Evolutionary conservation across 306 rosid genomes (phyloP).

Genomic region (Urtica urens): DNA sequence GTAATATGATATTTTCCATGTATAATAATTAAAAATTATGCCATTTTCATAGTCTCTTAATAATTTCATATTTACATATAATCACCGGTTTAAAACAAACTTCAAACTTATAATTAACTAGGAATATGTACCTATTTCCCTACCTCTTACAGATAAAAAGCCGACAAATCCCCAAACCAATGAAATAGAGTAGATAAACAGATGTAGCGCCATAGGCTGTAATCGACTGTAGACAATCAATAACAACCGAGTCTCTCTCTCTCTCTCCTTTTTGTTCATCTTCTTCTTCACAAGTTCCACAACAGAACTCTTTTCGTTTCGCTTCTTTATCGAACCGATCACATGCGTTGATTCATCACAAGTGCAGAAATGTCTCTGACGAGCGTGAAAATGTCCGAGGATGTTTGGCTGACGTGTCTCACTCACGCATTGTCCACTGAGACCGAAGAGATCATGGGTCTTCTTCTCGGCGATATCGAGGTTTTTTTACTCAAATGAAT

Average conservation of each 20-base stretch:
- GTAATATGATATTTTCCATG: too few species aligned
- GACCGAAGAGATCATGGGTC: constrained; percentile 99
- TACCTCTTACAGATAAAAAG: too few species aligned
- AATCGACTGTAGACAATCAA: neutral
- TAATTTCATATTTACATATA: too few species aligned
- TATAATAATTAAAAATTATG: too few species aligned
- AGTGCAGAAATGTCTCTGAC: constrained; percentile 65
- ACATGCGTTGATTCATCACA: too few species aligned
- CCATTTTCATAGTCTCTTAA: too few species aligned
- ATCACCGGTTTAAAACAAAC: too few species aligned
- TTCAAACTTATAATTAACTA: too few species aligned
- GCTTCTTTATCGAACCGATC: too few species aligned
- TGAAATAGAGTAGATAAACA: neutral
- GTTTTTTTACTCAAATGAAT: constrained; percentile 14
- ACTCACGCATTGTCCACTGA: constrained; percentile 96
- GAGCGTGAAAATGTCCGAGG: constrained; percentile 81
- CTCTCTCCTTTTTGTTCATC: neutral
- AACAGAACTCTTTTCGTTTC: too few species aligned
- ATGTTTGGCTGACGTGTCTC: constrained; percentile 84
- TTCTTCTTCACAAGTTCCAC: neutral
- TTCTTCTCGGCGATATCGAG: constrained; percentile 91
- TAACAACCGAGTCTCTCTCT: neutral
- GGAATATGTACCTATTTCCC: too few species aligned
- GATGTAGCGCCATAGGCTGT: neutral
- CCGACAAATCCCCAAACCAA: too few species aligned